Conservation (phyloP, 345 rosid genomes). For the Dovyalis caffra region DNA sequence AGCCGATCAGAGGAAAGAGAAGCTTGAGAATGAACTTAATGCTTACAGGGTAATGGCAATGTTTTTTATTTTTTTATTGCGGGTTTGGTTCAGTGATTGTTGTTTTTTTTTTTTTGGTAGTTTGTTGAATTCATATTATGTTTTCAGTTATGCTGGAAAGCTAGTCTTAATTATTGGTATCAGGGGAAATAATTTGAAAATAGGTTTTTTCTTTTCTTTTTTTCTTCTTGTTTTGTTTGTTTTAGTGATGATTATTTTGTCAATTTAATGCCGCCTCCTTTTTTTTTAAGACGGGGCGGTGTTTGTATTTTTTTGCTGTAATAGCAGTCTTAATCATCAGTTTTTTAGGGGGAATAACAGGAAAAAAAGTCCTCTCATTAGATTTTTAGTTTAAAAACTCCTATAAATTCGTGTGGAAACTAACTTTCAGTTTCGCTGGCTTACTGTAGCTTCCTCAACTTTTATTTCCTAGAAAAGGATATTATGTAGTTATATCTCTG, state of each 20-base stretch:
- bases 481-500: not conserved
- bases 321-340: no score
- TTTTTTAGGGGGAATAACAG: no score
- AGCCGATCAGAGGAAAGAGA: constrained; percentile 80
- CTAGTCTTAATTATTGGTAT: not conserved
- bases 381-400: no score
- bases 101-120: not conserved
- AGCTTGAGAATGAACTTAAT: constrained; percentile 88
- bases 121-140: not conserved
- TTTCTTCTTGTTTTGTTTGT: not conserved
- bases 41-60: constrained; percentile 70
- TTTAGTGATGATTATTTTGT: not conserved
- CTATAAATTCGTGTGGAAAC: no score
- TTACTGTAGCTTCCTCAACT: not conserved
- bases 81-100: not conserved
- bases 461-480: not conserved
- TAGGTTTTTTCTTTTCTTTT: no score
- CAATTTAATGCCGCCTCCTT: not conserved
- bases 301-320: not conserved
- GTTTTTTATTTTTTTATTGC: not conserved
- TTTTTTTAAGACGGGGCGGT: not conserved
- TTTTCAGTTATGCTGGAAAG: not conserved
- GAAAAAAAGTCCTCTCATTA: no score
- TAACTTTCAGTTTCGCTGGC: not conserved
- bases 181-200: no score